phyloP scores from a whole-genome alignment of 495 filamentous ascomycete species.

The Friedmanniomyces endolithicus region DNA sequence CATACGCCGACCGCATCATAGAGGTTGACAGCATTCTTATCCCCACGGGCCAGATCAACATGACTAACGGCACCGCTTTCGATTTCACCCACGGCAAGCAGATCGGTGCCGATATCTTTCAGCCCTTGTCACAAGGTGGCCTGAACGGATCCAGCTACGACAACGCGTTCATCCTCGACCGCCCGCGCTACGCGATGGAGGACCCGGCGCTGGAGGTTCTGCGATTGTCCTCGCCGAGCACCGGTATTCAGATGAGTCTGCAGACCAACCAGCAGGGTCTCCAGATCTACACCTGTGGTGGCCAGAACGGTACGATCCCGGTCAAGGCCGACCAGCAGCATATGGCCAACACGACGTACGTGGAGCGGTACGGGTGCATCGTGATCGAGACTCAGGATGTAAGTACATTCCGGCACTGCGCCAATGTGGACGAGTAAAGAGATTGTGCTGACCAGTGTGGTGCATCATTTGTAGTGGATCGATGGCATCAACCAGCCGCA shows the following conservation, averaged over 20 bases:
- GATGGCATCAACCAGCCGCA: slow-evolving; percentile 70
- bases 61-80: slow-evolving; percentile 47
- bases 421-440: too few relatives aligned
- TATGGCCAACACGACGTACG: slow-evolving; percentile 23
- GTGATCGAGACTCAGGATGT: slow-evolving; percentile 49
- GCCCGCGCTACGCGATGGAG: slow-evolving; percentile 42
- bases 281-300: slow-evolving; percentile 67
- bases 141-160: slow-evolving; percentile 56
- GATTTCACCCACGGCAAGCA: slow-evolving; percentile 59
- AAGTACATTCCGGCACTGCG: not conserved
- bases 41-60: slow-evolving; percentile 54
- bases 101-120: slow-evolving; percentile 49
- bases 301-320: slow-evolving; percentile 52
- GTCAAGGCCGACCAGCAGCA: slow-evolving; percentile 44
- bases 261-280: slow-evolving; percentile 63
- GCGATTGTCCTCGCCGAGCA: slow-evolving; percentile 43
- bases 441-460: too few relatives aligned
- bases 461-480: slow-evolving; percentile 47
- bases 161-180: slow-evolving; percentile 58
- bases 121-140: slow-evolving; percentile 35
- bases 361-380: slow-evolving; percentile 58
- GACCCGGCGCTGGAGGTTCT: slow-evolving; percentile 47
- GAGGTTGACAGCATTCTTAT: slow-evolving; percentile 58
- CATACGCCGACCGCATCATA: slow-evolving; percentile 53
- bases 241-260: slow-evolving; percentile 61